Evolutionary conservation across 2,329 filamentous ascomycete genomes (phyloP).

Genomic region (Aspergillus phoenicis): DNA sequence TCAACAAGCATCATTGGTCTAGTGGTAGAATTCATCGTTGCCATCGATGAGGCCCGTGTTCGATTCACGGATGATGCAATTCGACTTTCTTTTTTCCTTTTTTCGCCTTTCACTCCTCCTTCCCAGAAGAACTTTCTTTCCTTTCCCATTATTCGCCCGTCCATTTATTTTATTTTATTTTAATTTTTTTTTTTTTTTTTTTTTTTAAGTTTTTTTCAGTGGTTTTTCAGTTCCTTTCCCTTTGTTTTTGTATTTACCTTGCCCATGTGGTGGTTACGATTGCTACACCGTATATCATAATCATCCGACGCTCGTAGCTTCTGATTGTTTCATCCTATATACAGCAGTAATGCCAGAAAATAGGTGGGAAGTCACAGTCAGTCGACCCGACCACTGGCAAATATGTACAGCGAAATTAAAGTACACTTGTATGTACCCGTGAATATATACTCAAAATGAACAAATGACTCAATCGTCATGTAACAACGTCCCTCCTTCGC

Average conservation of each 20-base stretch:
- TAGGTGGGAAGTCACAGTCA: neutral
- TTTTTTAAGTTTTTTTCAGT: neutral
- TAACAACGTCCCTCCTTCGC: neutral
- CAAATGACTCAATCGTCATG: neutral
- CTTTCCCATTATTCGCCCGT: neutral
- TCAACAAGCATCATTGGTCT: conserved; percentile 45
- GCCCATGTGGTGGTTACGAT: too few species aligned
- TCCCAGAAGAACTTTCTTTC: neutral
- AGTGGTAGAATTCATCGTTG: conserved; percentile 51
- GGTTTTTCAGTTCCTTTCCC: too few species aligned
- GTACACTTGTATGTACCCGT: neutral
- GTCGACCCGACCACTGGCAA: neutral
- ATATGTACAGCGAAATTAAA: neutral
- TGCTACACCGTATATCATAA: too few species aligned
- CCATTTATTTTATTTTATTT: neutral
- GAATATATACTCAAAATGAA: neutral
- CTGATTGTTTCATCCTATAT: neutral
- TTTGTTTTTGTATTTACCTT: too few species aligned
- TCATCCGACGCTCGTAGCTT: too few species aligned
- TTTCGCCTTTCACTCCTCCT: neutral
- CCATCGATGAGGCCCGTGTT: conserved; percentile 52
- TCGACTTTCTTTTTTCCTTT: conserved; percentile 17
- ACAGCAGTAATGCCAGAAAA: neutral
- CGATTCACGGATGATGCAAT: conserved; percentile 52
- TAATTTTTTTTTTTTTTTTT: neutral